Evolutionary conservation across 257 asterid genomes (phyloP), one percentile per base, ranked within the genome.

Genomic region (Petunia secreta): DNA sequence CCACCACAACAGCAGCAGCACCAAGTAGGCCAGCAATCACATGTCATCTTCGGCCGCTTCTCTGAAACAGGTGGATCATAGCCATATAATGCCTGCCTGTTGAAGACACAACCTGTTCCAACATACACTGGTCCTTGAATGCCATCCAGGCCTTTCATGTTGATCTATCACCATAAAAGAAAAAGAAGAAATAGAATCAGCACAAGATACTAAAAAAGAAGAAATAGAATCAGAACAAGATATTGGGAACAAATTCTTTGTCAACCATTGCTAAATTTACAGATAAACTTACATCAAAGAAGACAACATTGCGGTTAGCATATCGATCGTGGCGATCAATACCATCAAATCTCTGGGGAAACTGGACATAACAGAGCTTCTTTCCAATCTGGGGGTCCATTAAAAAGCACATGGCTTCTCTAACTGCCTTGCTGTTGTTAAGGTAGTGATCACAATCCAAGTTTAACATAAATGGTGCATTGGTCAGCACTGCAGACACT

Each of bases 91-190:
- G 98, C 98, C 85, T 82, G 95, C 81, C 97, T 75, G 87, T 91
- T 90, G 82, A 93, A 91, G 46, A 91, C 93, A 71, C 92, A 88
- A 2, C 98, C 98, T 0, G 98, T 93, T 82, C 97, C 98, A 39
- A 93, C 97, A 60, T 91, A 93, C 2, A 93, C 98, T 7, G 98
- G 98, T 63, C 98, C 98, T 83, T 93, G 98, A 63, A 93, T 86
- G 16, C 98, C 98, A 80, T 91, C 97, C 38, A 93, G 84, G 54
- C 97, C 98, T 88, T 88, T 93, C 98, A 93, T 91, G 84, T 93
- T 93, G 85, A 93, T 89, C 97, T 93, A 88, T 76, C 62, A 44
- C 15, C 75, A 38, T 44, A 68, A 82, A 58, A 63, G 37, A 48
- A 52, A 60, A 52, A 41, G 16, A 73, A 57, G 41, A 41, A 52